Evolutionary conservation across 1,139 yeast species (phyloP).

Genomic region (Geotrichum siamense): DNA sequence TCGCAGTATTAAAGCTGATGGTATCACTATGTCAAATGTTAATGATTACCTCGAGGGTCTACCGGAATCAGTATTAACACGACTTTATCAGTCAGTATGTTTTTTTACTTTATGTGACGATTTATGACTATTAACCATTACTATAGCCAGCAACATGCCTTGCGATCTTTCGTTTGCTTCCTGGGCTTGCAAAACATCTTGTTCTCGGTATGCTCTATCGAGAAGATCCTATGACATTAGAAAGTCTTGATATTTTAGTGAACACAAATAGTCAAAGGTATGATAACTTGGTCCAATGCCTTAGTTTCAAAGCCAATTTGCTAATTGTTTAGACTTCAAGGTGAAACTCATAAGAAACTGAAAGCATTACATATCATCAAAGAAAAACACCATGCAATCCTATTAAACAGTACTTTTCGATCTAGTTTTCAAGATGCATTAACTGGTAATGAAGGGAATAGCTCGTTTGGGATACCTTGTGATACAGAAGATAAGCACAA

Average conservation of each 20-base stretch:
- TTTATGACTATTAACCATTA: constrained; percentile 16
- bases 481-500: constrained; percentile 45
- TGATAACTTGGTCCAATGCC: neutral
- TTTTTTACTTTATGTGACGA: neutral
- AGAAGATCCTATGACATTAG: constrained; percentile 60
- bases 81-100: constrained; percentile 53
- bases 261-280: constrained; percentile 37
- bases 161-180: constrained; percentile 79
- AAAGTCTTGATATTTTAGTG: constrained; percentile 72
- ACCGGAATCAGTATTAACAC: constrained; percentile 73
- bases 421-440: constrained; percentile 72
- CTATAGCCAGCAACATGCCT: constrained; percentile 81
- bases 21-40: constrained; percentile 63
- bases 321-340: constrained; percentile 44
- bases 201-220: constrained; percentile 82
- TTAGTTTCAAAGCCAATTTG: neutral
- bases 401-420: constrained; percentile 66
- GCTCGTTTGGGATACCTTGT: constrained; percentile 51
- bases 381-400: constrained; percentile 50
- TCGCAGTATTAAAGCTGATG: too few relatives aligned
- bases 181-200: constrained; percentile 82
- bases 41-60: constrained; percentile 85
- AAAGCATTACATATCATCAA: constrained; percentile 68
- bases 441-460: constrained; percentile 57
- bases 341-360: constrained; percentile 73